Base-by-base conservation (phyloP, 352 stramenopile species). In the Achlya hypogyna region DNA sequence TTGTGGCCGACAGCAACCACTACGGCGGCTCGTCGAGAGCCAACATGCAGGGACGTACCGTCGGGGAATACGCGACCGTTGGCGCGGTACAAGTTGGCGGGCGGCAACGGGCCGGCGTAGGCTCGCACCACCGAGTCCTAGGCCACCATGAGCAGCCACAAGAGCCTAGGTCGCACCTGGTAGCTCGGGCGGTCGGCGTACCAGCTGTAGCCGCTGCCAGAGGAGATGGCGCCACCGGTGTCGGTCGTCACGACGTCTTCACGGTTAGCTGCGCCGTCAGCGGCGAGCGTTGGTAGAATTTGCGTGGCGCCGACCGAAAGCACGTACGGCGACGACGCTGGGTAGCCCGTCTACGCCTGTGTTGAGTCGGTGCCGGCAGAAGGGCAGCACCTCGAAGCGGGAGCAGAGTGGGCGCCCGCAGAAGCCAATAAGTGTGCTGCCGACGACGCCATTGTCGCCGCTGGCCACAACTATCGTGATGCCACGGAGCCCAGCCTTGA, bases 301-400 rank as follows among this genome's bases (percentile, higher is more conserved):
- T 76, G 82, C 28, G 84, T 92, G 18, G 78, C 84, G 27, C 84
- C 84, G 0, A 92, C 78, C 1, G 77, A 73, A 12, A 82, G 86
- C 25, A 87, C 80, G 58, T 80, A 92, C n/a, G 84, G 84, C 10
- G 82, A 92, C 4, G 84, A 92, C 9, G 79, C 77, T 25, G 84
- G 84, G 51, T 67, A 92, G 87, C 78, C 87, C 84, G 31, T 78
- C 72, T 45, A 87, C 51, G 16, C 10, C 16, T 32, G 27, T 60
- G 35, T 20, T 49, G 14, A 6, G 51, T 51, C 29, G 12, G 14
- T 34, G 12, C 2, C 25, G 10, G 35, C 12, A 20, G 4, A 16
- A 53, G 16, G 20, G 2, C n/a, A 58, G 59, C 14, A 67, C 60
- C 32, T 67, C 64, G 62, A 87, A 89, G 32, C 73, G 73, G 1